These are phyloP conservation scores for Parascedosporium putredinis DNA, from an alignment of 2,329 filamentous ascomycete species.

Conservation along the genomic window DNA sequence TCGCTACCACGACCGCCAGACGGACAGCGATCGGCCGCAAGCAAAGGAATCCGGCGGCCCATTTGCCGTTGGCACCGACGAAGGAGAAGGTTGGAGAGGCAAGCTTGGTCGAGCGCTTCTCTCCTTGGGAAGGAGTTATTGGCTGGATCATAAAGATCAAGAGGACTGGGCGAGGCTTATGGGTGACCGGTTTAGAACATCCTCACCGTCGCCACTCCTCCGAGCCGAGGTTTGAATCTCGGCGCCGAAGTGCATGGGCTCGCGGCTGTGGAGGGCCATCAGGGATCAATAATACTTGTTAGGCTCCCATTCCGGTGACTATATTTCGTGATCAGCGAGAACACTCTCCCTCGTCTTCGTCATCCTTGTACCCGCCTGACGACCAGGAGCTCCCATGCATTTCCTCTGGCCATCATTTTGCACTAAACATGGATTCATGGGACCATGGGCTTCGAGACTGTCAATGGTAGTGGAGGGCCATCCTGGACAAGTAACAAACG, in stretches of 20 bases:
- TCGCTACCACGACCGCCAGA: constrained; percentile 36
- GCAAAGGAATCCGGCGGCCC: constrained; percentile 33
- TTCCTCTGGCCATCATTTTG: too few species aligned
- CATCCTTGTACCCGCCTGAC: too few species aligned
- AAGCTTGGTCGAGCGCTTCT: constrained; percentile 73
- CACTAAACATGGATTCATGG: too few species aligned
- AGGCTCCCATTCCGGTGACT: too few species aligned
- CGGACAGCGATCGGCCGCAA: constrained; percentile 10
- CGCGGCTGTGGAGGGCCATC: too few species aligned
- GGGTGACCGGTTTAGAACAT: constrained; percentile 13
- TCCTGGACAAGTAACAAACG: too few species aligned
- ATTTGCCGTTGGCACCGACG: constrained; percentile 59
- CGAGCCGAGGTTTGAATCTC: neutral
- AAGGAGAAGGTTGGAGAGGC: constrained; percentile 70
- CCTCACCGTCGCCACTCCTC: neutral
- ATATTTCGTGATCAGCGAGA: too few species aligned
- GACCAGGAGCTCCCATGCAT: too few species aligned
- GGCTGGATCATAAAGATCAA: constrained; percentile 60
- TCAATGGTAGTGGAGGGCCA: neutral
- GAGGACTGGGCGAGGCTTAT: constrained; percentile 54
- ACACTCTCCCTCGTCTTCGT: too few species aligned
- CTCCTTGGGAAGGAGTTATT: constrained; percentile 63
- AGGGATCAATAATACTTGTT: too few species aligned
- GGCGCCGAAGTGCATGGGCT: too few species aligned
- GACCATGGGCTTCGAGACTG: too few species aligned